phyloP scores from a whole-genome alignment of 768 basidiomycete genomes.

The Austroboletus eburneus region DNA sequence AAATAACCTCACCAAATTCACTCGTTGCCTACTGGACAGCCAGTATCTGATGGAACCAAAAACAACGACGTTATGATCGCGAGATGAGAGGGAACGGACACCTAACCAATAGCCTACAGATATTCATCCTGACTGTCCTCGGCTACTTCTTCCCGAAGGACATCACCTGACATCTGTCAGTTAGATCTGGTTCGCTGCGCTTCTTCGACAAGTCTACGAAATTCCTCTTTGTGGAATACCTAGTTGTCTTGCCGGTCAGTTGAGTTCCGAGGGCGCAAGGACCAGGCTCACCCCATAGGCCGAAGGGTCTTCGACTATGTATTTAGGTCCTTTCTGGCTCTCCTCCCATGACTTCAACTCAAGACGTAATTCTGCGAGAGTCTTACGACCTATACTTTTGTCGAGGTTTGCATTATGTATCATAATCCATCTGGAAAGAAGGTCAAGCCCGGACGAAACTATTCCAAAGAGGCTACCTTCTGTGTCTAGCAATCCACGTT shows the following conservation, averaged over 20 bases:
- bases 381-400: constrained; percentile 45
- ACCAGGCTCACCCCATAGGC: constrained; percentile 37
- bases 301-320: constrained; percentile 34
- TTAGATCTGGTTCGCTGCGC: constrained; percentile 35
- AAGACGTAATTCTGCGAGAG: constrained; percentile 40
- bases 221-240: constrained; percentile 30
- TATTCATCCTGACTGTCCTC: constrained; percentile 36
- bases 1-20: constrained; percentile 8
- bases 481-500: constrained; percentile 52
- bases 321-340: constrained; percentile 34
- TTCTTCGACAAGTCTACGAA: constrained; percentile 32
- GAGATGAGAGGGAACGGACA: neutral
- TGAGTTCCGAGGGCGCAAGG: neutral
- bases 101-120: constrained; percentile 2
- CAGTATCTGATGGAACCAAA: neutral
- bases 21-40: neutral
- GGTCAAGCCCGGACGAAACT: neutral
- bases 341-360: constrained; percentile 62
- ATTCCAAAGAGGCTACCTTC: constrained; percentile 40
- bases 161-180: constrained; percentile 1
- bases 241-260: constrained; percentile 2
- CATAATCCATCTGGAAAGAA: constrained; percentile 55
- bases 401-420: constrained; percentile 71
- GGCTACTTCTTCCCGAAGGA: constrained; percentile 22
- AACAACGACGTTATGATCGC: neutral